Evolutionary conservation across 2,329 filamentous ascomycete species (phyloP).

Genomic region (Fusarium globosum): DNA sequence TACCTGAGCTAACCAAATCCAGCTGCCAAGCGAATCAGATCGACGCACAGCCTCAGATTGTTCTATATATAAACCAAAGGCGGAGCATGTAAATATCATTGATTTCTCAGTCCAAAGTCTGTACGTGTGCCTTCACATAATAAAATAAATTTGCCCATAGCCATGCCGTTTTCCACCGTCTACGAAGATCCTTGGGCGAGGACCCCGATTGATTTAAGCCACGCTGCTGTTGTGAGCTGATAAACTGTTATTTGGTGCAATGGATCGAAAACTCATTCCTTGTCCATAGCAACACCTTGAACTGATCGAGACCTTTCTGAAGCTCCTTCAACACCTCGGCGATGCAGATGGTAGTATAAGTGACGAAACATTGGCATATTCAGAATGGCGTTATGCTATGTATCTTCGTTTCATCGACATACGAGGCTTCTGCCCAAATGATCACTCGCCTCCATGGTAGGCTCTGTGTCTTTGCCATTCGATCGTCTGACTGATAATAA

Average conservation of each 20-base stretch:
- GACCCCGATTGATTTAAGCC: background rate
- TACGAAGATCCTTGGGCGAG: background rate
- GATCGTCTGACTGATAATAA: rapidly evolving
- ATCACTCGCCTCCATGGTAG: background rate
- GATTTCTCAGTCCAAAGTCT: too few relatives aligned
- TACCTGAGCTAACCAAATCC: background rate
- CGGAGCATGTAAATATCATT: rapidly evolving
- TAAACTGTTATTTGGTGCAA: background rate
- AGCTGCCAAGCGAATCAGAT: background rate
- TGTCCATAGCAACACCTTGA: slow-evolving; percentile 1
- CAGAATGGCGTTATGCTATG: slow-evolving; percentile 8
- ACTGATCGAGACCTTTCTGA: background rate
- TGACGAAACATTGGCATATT: slow-evolving; percentile 5
- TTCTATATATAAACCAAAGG: background rate
- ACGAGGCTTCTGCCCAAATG: background rate
- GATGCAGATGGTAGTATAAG: background rate
- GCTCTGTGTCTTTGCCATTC: rapidly evolving
- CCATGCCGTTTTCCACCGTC: background rate
- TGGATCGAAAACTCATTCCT: background rate
- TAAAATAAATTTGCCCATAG: background rate
- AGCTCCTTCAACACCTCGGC: background rate
- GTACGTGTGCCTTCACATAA: too few relatives aligned
- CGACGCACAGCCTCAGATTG: background rate
- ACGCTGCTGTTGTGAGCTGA: background rate
- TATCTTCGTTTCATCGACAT: background rate